Conservation (phyloP, 2,329 filamentous ascomycete genomes). For the Chalaropsis ovoidea region DNA sequence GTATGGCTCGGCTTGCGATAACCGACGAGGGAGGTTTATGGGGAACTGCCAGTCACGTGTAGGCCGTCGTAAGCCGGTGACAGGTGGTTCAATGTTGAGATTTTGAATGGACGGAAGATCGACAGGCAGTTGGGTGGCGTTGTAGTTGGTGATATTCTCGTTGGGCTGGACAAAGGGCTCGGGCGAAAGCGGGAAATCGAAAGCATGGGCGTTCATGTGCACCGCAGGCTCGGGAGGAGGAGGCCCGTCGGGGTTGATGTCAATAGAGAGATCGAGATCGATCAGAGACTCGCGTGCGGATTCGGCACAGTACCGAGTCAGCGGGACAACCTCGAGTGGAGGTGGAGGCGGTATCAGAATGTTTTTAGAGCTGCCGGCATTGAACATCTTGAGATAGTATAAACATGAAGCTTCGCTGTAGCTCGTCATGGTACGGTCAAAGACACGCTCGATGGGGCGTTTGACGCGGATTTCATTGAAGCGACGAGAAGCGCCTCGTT, state of each 20-base stretch:
- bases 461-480: conserved; percentile 34
- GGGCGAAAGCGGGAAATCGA: neutral
- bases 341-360: conserved; percentile 33
- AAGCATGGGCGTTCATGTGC: neutral
- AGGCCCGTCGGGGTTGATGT: conserved; percentile 26
- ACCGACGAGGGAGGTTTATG: neutral
- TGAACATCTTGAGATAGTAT: conserved; percentile 39
- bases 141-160: neutral
- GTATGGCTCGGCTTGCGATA: neutral
- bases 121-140: neutral
- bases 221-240: neutral
- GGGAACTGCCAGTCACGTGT: conserved; percentile 12
- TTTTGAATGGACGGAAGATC: neutral
- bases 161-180: neutral
- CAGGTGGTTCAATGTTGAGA: neutral
- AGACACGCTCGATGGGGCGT: conserved; percentile 53
- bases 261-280: conserved; percentile 52
- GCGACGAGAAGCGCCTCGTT: neutral
- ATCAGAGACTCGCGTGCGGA: conserved; percentile 51
- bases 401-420: conserved; percentile 54
- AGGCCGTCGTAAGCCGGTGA: neutral
- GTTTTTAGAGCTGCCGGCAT: conserved; percentile 32
- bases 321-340: conserved; percentile 40
- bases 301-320: conserved; percentile 47
- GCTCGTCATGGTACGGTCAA: conserved; percentile 55